These are phyloP conservation scores for Suaeda aralocaspica DNA, from an alignment of 148 eudicot genomes.

Conservation along the genomic window DNA sequence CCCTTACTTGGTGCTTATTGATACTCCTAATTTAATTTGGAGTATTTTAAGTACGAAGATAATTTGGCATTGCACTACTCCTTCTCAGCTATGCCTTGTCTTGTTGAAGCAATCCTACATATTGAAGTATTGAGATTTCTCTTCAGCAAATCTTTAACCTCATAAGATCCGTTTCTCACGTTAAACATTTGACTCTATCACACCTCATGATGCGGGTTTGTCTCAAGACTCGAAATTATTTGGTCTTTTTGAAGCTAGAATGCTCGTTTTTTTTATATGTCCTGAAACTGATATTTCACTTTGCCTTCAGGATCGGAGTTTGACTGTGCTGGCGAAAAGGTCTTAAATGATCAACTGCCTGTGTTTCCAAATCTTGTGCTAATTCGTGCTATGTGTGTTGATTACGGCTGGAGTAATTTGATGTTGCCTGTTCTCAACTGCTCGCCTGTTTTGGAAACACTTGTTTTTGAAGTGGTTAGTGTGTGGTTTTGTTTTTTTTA, in stretches of 20 bases:
- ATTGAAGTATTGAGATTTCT: background rate
- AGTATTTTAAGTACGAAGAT: background rate
- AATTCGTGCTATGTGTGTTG: too few species aligned
- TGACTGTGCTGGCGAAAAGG: background rate
- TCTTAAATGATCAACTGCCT: conserved; percentile 9
- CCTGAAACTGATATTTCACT: too few species aligned
- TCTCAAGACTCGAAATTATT: too few species aligned
- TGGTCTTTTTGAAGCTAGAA: too few species aligned
- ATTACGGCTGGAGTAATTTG: background rate
- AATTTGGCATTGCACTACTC: background rate
- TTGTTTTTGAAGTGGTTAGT: conserved; percentile 12
- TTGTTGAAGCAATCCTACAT: background rate
- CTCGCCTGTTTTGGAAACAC: conserved; percentile 1
- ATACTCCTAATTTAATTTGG: conserved; percentile 26
- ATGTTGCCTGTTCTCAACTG: conserved; percentile 7
- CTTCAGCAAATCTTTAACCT: conserved; percentile 7
- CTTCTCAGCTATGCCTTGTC: background rate
- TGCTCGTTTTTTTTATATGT: too few species aligned
- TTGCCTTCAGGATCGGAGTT: too few species aligned
- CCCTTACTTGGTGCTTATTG: conserved; percentile 6
- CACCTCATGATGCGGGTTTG: background rate
- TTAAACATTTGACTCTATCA: conserved; percentile 9
- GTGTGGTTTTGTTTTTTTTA: background rate
- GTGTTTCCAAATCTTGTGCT: conserved; percentile 10
- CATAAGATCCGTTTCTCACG: conserved; percentile 11